Evolutionary conservation across 257 asterid genomes (phyloP).

Genomic region (Solanum pinnatisectum): DNA sequence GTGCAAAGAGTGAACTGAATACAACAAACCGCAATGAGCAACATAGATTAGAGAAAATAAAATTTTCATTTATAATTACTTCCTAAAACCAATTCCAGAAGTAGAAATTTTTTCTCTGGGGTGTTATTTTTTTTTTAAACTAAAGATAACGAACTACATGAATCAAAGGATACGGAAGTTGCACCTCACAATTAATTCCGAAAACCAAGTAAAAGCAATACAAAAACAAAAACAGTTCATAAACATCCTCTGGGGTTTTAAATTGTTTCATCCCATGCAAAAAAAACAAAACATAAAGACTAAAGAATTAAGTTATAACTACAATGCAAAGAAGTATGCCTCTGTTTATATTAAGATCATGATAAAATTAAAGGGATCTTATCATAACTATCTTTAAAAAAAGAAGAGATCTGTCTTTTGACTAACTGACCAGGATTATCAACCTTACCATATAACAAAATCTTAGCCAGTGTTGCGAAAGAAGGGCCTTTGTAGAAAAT

Average conservation of each 20-base stretch:
- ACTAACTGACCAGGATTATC: background rate
- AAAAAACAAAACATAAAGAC: too few species aligned
- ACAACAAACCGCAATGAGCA: background rate
- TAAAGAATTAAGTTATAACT: too few species aligned
- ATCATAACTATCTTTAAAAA: too few species aligned
- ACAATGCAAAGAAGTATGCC: too few species aligned
- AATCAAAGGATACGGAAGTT: background rate
- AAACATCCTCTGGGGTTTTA: background rate
- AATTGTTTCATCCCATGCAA: too few species aligned
- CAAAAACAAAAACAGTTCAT: background rate
- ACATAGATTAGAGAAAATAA: background rate
- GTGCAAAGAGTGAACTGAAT: background rate
- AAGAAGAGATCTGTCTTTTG: background rate
- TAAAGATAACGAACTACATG: background rate
- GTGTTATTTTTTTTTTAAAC: background rate
- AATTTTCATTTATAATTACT: background rate
- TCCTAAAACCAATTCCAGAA: background rate
- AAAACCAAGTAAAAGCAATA: background rate
- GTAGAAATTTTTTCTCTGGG: background rate
- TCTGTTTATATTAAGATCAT: too few species aligned
- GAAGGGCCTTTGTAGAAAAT: constrained; percentile 64
- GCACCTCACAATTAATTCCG: background rate
- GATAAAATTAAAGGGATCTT: too few species aligned
- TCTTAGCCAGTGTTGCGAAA: constrained; percentile 56
- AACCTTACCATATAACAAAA: constrained; percentile 52